phyloP scores from a whole-genome alignment of 306 rosid species.

The Prunus mume region DNA sequence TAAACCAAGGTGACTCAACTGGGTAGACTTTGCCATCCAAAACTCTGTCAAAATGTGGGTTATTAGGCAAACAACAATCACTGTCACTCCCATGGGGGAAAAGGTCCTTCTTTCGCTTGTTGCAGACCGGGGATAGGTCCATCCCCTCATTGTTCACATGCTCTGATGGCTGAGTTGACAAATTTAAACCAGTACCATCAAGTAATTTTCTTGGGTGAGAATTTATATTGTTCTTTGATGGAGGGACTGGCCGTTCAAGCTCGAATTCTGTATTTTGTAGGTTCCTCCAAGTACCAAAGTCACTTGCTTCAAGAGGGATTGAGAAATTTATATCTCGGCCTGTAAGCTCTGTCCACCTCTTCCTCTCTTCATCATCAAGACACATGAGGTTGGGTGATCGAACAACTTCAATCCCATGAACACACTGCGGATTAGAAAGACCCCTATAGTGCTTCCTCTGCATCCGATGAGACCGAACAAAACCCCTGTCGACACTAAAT shows the following conservation, averaged over 20 bases:
- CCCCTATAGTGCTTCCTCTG: slow-evolving; percentile 70
- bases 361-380: slow-evolving; percentile 50
- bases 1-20: slow-evolving; percentile 48
- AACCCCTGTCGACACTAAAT: slow-evolving; percentile 54
- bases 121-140: slow-evolving; percentile 36
- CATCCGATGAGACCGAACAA: slow-evolving; percentile 66
- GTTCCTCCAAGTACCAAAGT: slow-evolving; percentile 60
- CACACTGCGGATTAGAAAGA: slow-evolving; percentile 61
- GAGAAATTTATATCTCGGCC: slow-evolving; percentile 57
- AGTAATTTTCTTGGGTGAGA: slow-evolving; percentile 46
- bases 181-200: slow-evolving; percentile 52
- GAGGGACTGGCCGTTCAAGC: slow-evolving; percentile 46
- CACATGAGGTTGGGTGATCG: slow-evolving; percentile 48
- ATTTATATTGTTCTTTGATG: slow-evolving; percentile 34
- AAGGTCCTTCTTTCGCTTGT: slow-evolving; percentile 55
- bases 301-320: slow-evolving; percentile 57
- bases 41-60: slow-evolving; percentile 34
- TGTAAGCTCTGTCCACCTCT: slow-evolving; percentile 62
- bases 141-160: slow-evolving; percentile 36
- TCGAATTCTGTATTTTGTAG: slow-evolving; percentile 49
- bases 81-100: slow-evolving; percentile 40
- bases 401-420: slow-evolving; percentile 62
- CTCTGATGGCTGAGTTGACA: slow-evolving; percentile 48
- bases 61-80: slow-evolving; percentile 40
- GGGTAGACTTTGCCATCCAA: slow-evolving; percentile 39